Evolutionary conservation across 176 grass and related monocot genomes (phyloP).

Genomic region (Bothriochloa decipiens): DNA sequence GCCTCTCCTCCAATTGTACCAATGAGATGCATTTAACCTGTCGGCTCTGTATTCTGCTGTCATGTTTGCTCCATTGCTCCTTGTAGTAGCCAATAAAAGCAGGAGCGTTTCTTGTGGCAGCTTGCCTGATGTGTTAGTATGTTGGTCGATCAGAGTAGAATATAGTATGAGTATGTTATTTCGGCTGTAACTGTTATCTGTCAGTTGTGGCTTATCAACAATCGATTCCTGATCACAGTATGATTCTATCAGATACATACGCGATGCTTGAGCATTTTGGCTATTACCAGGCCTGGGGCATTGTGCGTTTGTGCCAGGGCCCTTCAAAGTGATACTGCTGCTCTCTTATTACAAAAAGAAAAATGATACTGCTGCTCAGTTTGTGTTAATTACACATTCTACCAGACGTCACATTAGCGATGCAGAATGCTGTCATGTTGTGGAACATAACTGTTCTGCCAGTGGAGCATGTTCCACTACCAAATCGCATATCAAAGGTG

Average conservation of each 20-base stretch:
- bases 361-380: not conserved
- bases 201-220: not conserved
- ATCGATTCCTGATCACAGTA: not conserved
- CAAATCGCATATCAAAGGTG: not conserved
- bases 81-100: constrained; percentile 55
- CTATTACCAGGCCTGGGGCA: too few species aligned
- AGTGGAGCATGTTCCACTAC: not conserved
- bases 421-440: not conserved
- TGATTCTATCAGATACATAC: not conserved
- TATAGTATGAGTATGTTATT: not conserved
- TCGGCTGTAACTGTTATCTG: not conserved
- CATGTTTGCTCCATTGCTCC: constrained; percentile 34
- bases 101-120: constrained; percentile 45
- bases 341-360: not conserved
- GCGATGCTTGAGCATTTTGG: not conserved
- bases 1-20: constrained; percentile 13
- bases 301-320: not conserved
- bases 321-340: not conserved
- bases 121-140: not conserved
- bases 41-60: constrained; percentile 13
- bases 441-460: not conserved
- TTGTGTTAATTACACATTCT: not conserved
- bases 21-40: constrained; percentile 36
- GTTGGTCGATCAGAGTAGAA: constrained; percentile 35
- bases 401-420: not conserved